Evolutionary conservation across 768 basidiomycete genomes (phyloP), one percentile per base, ranked within the genome.

Genomic region (Serendipita indica): DNA sequence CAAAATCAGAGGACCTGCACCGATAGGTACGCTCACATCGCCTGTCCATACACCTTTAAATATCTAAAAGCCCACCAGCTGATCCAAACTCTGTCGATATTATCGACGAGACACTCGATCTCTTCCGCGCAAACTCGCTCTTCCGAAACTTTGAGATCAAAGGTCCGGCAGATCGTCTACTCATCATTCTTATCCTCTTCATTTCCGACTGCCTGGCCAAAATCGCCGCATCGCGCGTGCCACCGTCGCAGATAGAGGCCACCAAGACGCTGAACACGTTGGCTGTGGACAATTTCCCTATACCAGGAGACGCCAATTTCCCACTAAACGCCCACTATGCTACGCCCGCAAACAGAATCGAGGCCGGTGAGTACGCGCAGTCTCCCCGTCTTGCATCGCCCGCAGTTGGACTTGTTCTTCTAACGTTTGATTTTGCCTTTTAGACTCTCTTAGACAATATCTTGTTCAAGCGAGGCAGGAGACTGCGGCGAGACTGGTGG

Each of bases 101-200:
- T 65, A 79, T 98, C 63, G 93, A 97, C 72, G 96, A 99, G 72
- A 84, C 91, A 1, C 76, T 99, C 45, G 89, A 94, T 72, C 82
- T 98, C 61, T 99, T 99, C 74, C 87, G 96, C 58, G 93, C 94
- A 67, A 99, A 99, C 73, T 96, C 93, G 34, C 84, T 99, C 61
- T 99, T 99, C 74, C 86, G 96, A 67, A 98, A 98, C 74, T 99
- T 98, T 66, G 96, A 99, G 76, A 98, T 99, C 80, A 94, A 97
- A 70, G 93, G 92, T 16, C 89, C 90, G 58, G 91, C 92, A 57
- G 93, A 96, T 76, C 84, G 93, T 60, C 83, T 90, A 37, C 79
- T 99, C 67, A 98, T 99, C 75, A 81, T 98, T 69, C 82, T 98
- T 67, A 96, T 98, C 70, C 85, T 99, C 69, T 99, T 86, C 74